Conservation (phyloP, 2,329 filamentous ascomycete species). For the Paracorniculantispora psalliotae region DNA sequence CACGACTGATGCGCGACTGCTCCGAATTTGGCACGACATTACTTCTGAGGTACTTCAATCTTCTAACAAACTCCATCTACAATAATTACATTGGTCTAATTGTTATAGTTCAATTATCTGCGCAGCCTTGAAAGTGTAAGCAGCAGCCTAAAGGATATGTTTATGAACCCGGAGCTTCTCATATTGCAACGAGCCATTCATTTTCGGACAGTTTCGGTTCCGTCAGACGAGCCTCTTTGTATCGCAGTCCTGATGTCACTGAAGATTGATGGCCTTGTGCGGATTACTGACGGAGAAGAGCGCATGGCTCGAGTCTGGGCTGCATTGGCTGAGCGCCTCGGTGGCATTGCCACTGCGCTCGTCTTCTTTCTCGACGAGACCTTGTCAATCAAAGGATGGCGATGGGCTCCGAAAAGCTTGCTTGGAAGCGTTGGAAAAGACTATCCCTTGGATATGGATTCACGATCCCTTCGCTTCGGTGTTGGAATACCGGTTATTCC, state of each 20-base stretch:
- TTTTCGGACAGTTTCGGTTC: conserved; percentile 25
- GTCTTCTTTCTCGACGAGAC: conserved; percentile 23
- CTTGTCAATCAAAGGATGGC: conserved; percentile 20
- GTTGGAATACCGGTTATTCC: neutral
- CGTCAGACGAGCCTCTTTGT: conserved; percentile 26
- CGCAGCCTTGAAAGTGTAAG: conserved; percentile 6
- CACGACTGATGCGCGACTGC: conserved; percentile 14
- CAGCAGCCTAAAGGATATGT: neutral
- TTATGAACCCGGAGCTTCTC: conserved; percentile 9
- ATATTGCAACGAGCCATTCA: conserved; percentile 23
- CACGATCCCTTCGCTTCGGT: conserved; percentile 17
- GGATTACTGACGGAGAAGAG: conserved; percentile 9
- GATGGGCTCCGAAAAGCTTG: conserved; percentile 24
- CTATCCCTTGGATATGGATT: conserved; percentile 16
- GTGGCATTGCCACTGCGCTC: conserved; percentile 18
- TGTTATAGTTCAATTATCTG: conserved; percentile 17
- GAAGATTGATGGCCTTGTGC: conserved; percentile 18
- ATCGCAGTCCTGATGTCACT: conserved; percentile 25
- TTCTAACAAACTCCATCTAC: neutral
- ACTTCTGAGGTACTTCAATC: conserved; percentile 16
- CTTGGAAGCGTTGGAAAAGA: conserved; percentile 18
- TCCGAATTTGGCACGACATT: conserved; percentile 21
- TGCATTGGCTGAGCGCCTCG: conserved; percentile 15
- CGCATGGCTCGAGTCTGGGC: conserved; percentile 24
- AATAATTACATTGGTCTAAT: neutral